Percentiles rank a stretch among this genome's conserved stretches.
phyloP scores from a whole-genome alignment of 257 asterid species.

The Henckelia pumila region DNA sequence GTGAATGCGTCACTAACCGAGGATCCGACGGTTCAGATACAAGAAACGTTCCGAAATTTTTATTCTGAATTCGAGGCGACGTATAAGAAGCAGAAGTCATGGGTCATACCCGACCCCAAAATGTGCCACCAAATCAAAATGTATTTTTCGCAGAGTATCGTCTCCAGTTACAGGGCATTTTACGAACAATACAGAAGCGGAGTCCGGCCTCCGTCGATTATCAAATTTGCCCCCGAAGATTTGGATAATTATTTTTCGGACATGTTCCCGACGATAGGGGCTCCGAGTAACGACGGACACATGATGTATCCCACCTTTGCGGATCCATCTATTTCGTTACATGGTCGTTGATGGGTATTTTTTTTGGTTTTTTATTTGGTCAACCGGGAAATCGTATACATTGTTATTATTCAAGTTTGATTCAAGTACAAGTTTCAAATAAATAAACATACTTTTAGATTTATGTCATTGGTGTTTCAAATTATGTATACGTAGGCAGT shows the following conservation, averaged over 20 bases:
- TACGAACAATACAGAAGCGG: slow-evolving; percentile 33
- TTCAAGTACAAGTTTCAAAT: no score
- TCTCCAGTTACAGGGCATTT: slow-evolving; percentile 42
- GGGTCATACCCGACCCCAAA: slow-evolving; percentile 73
- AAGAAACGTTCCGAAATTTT: slow-evolving; percentile 43
- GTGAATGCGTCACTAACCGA: slow-evolving; percentile 44
- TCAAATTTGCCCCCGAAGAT: slow-evolving; percentile 81
- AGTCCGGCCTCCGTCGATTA: slow-evolving; percentile 32
- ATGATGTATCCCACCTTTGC: background rate
- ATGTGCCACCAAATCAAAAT: slow-evolving; percentile 47
- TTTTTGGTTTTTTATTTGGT: no score
- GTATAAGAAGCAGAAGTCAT: slow-evolving; percentile 44
- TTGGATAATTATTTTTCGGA: slow-evolving; percentile 67
- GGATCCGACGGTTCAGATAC: slow-evolving; percentile 43
- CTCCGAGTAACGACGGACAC: slow-evolving; percentile 2
- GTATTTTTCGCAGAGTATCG: slow-evolving; percentile 38
- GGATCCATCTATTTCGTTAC: background rate
- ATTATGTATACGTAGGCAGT: no score
- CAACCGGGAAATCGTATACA: no score
- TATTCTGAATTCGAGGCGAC: slow-evolving; percentile 47
- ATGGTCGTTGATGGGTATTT: background rate
- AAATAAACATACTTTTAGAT: no score
- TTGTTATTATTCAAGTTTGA: no score
- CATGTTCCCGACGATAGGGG: slow-evolving; percentile 34
- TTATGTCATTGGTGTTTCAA: no score